phyloP scores from a whole-genome alignment of 1,139 yeast genomes.

The Hyphopichia burtonii region DNA sequence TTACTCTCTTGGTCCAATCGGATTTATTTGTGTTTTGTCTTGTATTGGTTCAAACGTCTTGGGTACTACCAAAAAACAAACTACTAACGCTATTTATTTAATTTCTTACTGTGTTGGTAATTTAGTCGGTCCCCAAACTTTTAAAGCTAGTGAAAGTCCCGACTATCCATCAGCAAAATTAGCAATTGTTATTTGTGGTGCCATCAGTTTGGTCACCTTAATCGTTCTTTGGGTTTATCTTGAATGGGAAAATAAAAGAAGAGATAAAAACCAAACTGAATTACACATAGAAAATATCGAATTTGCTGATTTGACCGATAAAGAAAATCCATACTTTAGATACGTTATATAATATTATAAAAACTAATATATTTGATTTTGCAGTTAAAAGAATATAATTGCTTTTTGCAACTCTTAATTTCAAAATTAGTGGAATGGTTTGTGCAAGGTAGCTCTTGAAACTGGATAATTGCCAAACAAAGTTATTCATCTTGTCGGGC shows the following conservation, averaged over 20 bases:
- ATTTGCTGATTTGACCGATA: constrained; percentile 56
- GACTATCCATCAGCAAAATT: constrained; percentile 46
- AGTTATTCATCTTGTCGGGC: too few relatives aligned
- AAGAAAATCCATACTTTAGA: constrained; percentile 57
- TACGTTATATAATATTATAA: constrained; percentile 19
- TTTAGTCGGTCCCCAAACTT: constrained; percentile 70
- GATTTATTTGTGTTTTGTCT: constrained; percentile 48
- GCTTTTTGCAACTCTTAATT: too few relatives aligned
- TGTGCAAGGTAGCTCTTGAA: too few relatives aligned
- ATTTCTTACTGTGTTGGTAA: constrained; percentile 70
- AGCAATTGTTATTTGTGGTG: constrained; percentile 32
- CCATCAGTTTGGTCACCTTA: constrained; percentile 21
- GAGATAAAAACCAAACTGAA: constrained; percentile 19
- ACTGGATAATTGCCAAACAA: too few relatives aligned
- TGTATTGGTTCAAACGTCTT: constrained; percentile 59
- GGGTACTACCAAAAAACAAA: constrained; percentile 67
- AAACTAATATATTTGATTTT: neutral
- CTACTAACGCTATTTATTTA: constrained; percentile 58
- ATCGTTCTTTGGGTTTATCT: constrained; percentile 28
- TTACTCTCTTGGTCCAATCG: constrained; percentile 29
- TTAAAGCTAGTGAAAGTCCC: constrained; percentile 54
- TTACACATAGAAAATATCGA: constrained; percentile 42
- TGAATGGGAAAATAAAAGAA: constrained; percentile 23
- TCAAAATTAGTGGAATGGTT: too few relatives aligned
- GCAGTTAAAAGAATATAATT: too few relatives aligned